Evolutionary conservation across 78 protist species (phyloP).

Genomic region (Capsaspora owczarzaki): DNA sequence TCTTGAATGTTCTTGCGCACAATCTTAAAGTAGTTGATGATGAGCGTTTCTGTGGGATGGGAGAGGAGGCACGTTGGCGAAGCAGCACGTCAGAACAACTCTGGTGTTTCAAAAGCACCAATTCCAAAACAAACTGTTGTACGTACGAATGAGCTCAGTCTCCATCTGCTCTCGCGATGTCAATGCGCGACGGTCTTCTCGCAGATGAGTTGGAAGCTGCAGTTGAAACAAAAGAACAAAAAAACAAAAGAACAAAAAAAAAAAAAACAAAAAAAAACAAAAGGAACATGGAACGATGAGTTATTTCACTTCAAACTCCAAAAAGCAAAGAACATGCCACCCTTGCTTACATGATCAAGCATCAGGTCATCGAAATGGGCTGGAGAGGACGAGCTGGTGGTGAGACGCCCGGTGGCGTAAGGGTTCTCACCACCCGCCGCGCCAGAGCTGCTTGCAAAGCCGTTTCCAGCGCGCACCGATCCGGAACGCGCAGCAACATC

Average conservation of each 20-base stretch:
- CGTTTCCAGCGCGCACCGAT: too few species aligned
- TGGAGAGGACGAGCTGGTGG: too few species aligned
- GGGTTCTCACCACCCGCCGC: too few species aligned
- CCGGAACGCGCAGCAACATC: too few species aligned
- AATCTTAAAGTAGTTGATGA: constrained; percentile 66
- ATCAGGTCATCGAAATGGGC: too few species aligned
- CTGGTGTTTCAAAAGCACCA: neutral
- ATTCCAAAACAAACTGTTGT: neutral
- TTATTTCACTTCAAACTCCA: too few species aligned
- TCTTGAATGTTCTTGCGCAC: constrained; percentile 78
- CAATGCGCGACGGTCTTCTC: neutral
- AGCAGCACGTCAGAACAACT: neutral
- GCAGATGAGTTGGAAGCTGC: neutral
- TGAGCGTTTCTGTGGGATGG: constrained; percentile 5
- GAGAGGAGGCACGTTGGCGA: neutral
- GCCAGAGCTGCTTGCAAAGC: too few species aligned
- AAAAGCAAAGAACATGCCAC: too few species aligned
- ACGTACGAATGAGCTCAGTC: constrained; percentile 2
- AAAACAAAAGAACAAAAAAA: neutral
- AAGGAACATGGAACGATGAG: neutral
- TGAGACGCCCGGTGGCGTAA: too few species aligned
- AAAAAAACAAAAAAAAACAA: neutral
- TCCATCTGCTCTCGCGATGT: neutral
- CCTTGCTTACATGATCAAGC: too few species aligned
- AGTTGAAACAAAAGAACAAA: neutral